Conservation (phyloP, 805 yeast genomes). For the Debaryomyces maramus region DNA sequence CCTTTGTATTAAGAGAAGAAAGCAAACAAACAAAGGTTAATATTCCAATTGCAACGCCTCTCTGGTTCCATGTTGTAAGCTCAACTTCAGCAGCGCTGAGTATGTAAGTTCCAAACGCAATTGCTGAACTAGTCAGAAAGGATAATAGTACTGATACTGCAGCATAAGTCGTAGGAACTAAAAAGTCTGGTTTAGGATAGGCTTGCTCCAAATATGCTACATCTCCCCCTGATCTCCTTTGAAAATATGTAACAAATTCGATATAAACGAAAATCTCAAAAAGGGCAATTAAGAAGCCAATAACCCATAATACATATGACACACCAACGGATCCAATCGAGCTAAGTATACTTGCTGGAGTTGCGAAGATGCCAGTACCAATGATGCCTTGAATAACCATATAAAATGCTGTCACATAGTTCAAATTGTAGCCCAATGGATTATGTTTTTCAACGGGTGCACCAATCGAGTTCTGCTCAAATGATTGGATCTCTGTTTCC, state of each 20-base stretch:
- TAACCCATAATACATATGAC: constrained; percentile 44
- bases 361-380: constrained; percentile 77
- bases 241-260: constrained; percentile 42
- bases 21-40: constrained; percentile 24
- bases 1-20: constrained; percentile 24
- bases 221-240: constrained; percentile 37
- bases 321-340: constrained; percentile 46
- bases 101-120: constrained; percentile 37
- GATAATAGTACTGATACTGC: constrained; percentile 40
- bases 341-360: constrained; percentile 60
- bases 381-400: constrained; percentile 67
- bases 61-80: constrained; percentile 32
- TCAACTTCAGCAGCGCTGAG: constrained; percentile 31
- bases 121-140: constrained; percentile 34
- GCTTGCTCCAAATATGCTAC: constrained; percentile 42
- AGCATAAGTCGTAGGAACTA: constrained; percentile 38
- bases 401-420: constrained; percentile 57
- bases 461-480: constrained; percentile 25
- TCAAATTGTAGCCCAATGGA: constrained; percentile 44
- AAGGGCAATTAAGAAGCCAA: constrained; percentile 40
- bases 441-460: constrained; percentile 43
- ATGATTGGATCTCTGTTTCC: neutral
- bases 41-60: constrained; percentile 36
- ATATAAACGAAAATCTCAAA: constrained; percentile 38
- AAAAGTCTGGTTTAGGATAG: constrained; percentile 31